phyloP scores from a whole-genome alignment of 139 green algal species.

The Gonium pectorale region DNA sequence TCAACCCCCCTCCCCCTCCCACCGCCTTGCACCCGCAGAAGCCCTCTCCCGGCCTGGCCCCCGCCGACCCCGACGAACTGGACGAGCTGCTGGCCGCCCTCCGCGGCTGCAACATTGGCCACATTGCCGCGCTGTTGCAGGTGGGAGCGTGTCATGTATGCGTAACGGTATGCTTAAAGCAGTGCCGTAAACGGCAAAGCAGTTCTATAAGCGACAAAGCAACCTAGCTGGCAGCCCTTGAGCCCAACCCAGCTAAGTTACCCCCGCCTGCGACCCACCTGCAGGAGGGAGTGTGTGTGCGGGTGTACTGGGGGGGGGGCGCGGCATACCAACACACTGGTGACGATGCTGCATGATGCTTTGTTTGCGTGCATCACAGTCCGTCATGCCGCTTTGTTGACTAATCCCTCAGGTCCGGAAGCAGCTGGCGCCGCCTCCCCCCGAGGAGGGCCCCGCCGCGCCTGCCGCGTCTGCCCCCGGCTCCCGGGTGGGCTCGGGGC shows the following conservation, averaged over 20 bases:
- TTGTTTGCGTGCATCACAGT: too few species aligned
- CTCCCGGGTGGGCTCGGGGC: not conserved
- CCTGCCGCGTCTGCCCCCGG: not conserved
- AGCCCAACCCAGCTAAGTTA: not conserved
- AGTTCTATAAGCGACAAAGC: not conserved
- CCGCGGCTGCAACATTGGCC: not conserved
- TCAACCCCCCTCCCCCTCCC: not conserved
- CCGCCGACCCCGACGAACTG: conserved; percentile 25
- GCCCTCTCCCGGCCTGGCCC: not conserved
- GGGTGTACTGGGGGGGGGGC: not conserved
- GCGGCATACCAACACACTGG: too few species aligned
- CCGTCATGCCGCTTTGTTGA: too few species aligned
- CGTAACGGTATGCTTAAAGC: too few species aligned
- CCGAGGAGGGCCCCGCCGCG: too few species aligned
- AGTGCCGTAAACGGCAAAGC: not conserved
- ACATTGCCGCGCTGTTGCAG: conserved; percentile 5
- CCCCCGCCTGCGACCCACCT: too few species aligned
- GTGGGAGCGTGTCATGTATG: not conserved
- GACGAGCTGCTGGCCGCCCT: conserved; percentile 19
- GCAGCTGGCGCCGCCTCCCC: conserved; percentile 1
- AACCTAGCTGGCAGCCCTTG: not conserved
- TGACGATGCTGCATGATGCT: too few species aligned
- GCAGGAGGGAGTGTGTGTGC: too few species aligned
- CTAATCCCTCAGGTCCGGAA: not conserved
- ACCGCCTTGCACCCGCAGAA: not conserved